Evolutionary conservation across 2,329 filamentous ascomycete genomes (phyloP).

Genomic region (Xylariaceae sp.): DNA sequence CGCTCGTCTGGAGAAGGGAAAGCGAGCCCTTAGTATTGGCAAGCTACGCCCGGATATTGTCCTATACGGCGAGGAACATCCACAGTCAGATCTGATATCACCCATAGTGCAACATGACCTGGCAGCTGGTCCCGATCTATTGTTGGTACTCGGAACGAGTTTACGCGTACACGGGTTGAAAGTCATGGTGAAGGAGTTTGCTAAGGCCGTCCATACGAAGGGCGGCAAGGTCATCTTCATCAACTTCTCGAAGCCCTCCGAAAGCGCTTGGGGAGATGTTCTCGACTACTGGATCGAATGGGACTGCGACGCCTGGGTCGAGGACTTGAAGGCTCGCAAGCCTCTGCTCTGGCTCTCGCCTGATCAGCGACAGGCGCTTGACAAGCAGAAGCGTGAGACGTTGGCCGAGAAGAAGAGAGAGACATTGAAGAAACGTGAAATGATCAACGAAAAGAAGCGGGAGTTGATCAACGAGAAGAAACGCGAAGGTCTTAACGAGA

Average conservation of each 20-base stretch:
- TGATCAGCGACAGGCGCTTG: conserved; percentile 36
- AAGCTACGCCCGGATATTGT: conserved; percentile 68
- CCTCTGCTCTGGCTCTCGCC: conserved; percentile 55
- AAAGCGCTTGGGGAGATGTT: conserved; percentile 66
- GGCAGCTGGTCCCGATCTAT: conserved; percentile 56
- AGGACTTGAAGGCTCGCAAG: conserved; percentile 54
- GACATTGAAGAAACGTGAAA: conserved; percentile 26
- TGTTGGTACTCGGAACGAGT: conserved; percentile 67
- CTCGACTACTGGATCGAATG: conserved; percentile 71
- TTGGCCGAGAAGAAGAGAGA: conserved; percentile 29
- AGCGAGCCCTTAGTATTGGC: conserved; percentile 61
- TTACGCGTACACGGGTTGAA: conserved; percentile 67
- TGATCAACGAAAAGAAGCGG: conserved; percentile 23
- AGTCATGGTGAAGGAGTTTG: conserved; percentile 64
- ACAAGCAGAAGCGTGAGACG: conserved; percentile 37
- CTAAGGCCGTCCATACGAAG: conserved; percentile 62
- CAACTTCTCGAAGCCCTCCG: conserved; percentile 65
- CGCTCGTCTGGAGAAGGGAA: conserved; percentile 58
- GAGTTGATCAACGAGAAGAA: conserved; percentile 15
- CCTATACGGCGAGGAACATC: conserved; percentile 69
- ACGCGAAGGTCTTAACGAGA: conserved; percentile 23
- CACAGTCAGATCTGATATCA: conserved; percentile 61
- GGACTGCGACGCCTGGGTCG: conserved; percentile 71
- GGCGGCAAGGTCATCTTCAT: conserved; percentile 68
- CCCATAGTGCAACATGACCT: conserved; percentile 65